Evolutionary conservation across 2,329 filamentous ascomycete genomes (phyloP).

Genomic region (Scolecobasidium constrictum): DNA sequence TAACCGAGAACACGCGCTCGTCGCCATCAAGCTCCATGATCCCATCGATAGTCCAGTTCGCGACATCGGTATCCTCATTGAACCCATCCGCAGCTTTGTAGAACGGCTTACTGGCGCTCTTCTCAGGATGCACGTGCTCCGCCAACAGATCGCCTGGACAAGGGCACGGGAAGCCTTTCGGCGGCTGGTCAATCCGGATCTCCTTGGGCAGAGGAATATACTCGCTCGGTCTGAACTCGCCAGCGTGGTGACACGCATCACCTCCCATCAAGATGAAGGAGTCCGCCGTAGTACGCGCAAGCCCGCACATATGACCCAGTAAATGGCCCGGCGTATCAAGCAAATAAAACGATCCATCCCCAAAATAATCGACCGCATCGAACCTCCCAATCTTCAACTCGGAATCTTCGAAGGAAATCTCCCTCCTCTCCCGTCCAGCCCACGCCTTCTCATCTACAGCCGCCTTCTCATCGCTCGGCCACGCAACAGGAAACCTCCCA

Average conservation of each 20-base stretch:
- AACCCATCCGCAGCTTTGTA: slow-evolving; percentile 23
- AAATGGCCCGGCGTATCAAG: slow-evolving; percentile 37
- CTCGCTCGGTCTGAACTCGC: slow-evolving; percentile 33
- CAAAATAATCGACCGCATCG: slow-evolving; percentile 42
- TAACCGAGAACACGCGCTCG: slow-evolving; percentile 33
- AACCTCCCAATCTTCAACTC: slow-evolving; percentile 34
- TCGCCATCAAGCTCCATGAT: slow-evolving; percentile 35
- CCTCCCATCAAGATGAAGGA: slow-evolving; percentile 10
- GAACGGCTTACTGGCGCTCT: slow-evolving; percentile 22
- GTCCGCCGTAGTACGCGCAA: slow-evolving; percentile 10
- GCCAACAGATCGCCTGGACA: slow-evolving; percentile 33
- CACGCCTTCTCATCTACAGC: slow-evolving; percentile 17
- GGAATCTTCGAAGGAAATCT: slow-evolving; percentile 14
- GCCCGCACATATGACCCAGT: slow-evolving; percentile 11
- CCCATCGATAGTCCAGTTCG: slow-evolving; percentile 31
- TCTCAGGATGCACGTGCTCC: slow-evolving; percentile 24
- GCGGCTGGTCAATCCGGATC: slow-evolving; percentile 16
- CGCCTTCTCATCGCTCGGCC: slow-evolving; percentile 23
- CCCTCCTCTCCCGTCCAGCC: slow-evolving; percentile 15
- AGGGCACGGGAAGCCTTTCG: slow-evolving; percentile 6
- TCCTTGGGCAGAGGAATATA: slow-evolving; percentile 27
- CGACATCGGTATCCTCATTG: slow-evolving; percentile 21
- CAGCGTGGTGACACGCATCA: slow-evolving; percentile 26
- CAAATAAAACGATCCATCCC: slow-evolving; percentile 46
- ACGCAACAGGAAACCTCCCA: slow-evolving; percentile 34